Conservation (phyloP, 2,329 filamentous ascomycete species). For the Myriosclerotinia scirpicola region DNA sequence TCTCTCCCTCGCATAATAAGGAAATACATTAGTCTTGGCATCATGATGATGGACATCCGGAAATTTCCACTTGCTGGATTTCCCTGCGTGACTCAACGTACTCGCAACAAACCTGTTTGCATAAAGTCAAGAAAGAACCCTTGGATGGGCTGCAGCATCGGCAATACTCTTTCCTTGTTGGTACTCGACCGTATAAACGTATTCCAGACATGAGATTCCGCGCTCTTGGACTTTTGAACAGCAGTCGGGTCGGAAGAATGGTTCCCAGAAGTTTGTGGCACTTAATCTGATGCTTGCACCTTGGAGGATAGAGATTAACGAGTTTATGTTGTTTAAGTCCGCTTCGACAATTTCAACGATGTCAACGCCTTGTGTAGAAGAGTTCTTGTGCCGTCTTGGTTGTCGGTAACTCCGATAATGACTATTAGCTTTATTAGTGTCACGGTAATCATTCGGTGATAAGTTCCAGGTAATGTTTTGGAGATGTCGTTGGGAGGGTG, state of each 20-base stretch:
- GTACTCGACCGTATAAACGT: slow-evolving; percentile 48
- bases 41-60: slow-evolving; percentile 54
- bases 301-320: slow-evolving; percentile 40
- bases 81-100: slow-evolving; percentile 49
- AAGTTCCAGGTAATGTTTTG: neutral
- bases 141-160: slow-evolving; percentile 50
- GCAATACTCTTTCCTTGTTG: slow-evolving; percentile 56
- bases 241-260: slow-evolving; percentile 16
- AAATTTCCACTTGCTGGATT: slow-evolving; percentile 48
- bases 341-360: slow-evolving; percentile 47
- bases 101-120: slow-evolving; percentile 3
- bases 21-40: slow-evolving; percentile 49
- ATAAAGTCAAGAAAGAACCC: slow-evolving; percentile 43
- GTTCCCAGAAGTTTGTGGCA: slow-evolving; percentile 41
- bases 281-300: slow-evolving; percentile 45
- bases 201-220: slow-evolving; percentile 38
- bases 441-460: neutral
- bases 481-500: neutral
- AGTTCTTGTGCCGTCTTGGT: slow-evolving; percentile 45
- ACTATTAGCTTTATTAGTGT: neutral
- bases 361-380: slow-evolving; percentile 46
- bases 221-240: slow-evolving; percentile 37
- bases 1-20: slow-evolving; percentile 41
- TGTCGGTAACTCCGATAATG: slow-evolving; percentile 12
- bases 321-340: slow-evolving; percentile 32